These are phyloP conservation scores for Berberis thunbergii DNA, from an alignment of 164 flowering plant genomes.

Conservation along the genomic window DNA sequence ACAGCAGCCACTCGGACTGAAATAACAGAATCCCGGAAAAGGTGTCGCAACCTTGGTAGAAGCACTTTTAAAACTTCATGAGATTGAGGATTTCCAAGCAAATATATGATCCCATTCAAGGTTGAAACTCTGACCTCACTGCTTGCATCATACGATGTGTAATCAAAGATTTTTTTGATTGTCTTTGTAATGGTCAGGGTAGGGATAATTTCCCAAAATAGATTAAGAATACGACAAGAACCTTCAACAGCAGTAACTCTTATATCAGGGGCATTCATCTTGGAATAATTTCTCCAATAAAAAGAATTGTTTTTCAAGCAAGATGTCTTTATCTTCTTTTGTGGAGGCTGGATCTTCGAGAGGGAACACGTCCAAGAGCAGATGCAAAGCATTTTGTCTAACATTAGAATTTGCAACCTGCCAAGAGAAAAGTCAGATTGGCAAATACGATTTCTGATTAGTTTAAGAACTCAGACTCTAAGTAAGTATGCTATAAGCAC, in stretches of 20 bases:
- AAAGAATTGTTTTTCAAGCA: slow-evolving; percentile 74
- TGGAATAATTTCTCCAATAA: slow-evolving; percentile 63
- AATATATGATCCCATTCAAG: slow-evolving; percentile 66
- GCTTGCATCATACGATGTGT: slow-evolving; percentile 58
- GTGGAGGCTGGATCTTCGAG: slow-evolving; percentile 93
- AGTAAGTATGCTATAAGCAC: too few relatives aligned
- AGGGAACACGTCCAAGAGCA: slow-evolving; percentile 87
- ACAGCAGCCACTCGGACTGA: slow-evolving; percentile 46
- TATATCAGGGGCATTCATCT: slow-evolving; percentile 84
- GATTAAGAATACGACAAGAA: slow-evolving; percentile 70
- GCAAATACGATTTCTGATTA: too few relatives aligned
- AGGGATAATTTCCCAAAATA: slow-evolving; percentile 94
- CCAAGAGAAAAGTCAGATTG: slow-evolving; percentile 3
- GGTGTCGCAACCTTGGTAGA: slow-evolving; percentile 68
- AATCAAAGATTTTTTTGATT: slow-evolving; percentile 54
- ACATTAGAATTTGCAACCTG: slow-evolving; percentile 98
- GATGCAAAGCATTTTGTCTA: slow-evolving; percentile 84
- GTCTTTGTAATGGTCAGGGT: slow-evolving; percentile 60
- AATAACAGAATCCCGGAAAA: slow-evolving; percentile 55
- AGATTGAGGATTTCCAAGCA: slow-evolving; percentile 86
- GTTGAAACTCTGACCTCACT: slow-evolving; percentile 75
- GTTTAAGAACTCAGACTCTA: too few relatives aligned
- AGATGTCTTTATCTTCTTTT: slow-evolving; percentile 67
- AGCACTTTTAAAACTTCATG: slow-evolving; percentile 92
- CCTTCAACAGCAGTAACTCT: slow-evolving; percentile 94